Evolutionary conservation across 371 early-diverging fungal species (phyloP).

Genomic region (Haplosporangium sp.): DNA sequence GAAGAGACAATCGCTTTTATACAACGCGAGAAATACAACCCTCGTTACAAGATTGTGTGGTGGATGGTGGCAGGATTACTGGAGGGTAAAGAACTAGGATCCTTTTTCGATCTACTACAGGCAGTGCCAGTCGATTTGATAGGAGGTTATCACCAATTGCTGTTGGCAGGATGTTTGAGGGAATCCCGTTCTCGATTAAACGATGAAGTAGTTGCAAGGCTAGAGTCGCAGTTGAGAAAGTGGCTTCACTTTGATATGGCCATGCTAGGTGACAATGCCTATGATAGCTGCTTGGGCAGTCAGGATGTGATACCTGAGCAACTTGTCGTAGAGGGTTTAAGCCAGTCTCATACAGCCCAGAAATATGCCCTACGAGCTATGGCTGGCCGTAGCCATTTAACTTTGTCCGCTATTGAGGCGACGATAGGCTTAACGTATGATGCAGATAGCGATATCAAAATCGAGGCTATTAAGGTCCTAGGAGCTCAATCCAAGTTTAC

Average conservation of each 20-base stretch:
- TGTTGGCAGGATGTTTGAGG: conserved; percentile 20
- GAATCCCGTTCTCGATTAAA: not conserved
- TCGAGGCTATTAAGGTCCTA: not conserved
- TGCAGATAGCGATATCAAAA: not conserved
- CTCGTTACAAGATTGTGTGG: conserved; percentile 36
- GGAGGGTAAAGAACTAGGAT: conserved; percentile 3
- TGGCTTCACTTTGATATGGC: not conserved
- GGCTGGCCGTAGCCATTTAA: not conserved
- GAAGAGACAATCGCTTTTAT: conserved; percentile 16
- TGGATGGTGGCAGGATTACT: conserved; percentile 36
- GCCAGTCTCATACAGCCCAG: not conserved
- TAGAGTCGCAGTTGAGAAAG: not conserved
- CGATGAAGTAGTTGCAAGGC: not conserved
- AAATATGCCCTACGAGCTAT: not conserved
- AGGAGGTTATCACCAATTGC: conserved; percentile 16
- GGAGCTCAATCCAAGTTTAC: not conserved
- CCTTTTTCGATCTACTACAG: conserved; percentile 16
- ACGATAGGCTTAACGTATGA: not conserved
- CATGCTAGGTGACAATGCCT: not conserved
- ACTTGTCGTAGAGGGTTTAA: not conserved
- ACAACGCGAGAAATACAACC: conserved; percentile 29
- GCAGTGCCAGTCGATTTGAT: conserved; percentile 19
- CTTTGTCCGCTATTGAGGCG: not conserved
- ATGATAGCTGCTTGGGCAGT: not conserved
- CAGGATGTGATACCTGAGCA: not conserved